Evolutionary conservation across 2,329 filamentous ascomycete genomes (phyloP).

Genomic region (Colletotrichum sp.): DNA sequence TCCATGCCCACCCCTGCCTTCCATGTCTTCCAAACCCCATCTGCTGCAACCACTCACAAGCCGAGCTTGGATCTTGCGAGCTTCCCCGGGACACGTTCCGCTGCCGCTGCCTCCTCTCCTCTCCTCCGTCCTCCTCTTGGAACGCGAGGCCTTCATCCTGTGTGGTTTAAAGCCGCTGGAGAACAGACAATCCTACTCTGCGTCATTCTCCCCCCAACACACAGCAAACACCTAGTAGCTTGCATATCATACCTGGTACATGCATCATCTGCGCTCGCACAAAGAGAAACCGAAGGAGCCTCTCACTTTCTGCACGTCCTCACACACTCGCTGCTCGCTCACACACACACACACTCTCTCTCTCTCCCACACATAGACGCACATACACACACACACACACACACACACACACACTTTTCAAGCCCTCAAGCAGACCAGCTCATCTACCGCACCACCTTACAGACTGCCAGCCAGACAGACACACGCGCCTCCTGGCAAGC

Average conservation of each 20-base stretch:
- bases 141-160: not conserved
- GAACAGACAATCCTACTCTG: not conserved
- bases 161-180: not conserved
- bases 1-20: not conserved
- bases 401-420: not conserved
- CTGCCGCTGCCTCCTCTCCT: not conserved
- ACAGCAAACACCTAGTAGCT: not conserved
- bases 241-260: not conserved
- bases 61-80: not conserved
- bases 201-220: not conserved
- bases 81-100: not conserved
- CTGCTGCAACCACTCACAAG: not conserved
- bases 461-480: not conserved
- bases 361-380: not conserved
- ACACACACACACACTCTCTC: not conserved
- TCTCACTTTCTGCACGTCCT: not conserved
- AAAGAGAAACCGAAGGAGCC: not conserved
- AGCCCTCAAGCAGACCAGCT: not conserved
- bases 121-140: not conserved
- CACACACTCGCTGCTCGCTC: not conserved
- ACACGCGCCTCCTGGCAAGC: slow-evolving; percentile 15
- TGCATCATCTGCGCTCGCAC: not conserved
- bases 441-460: not conserved
- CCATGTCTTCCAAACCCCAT: not conserved
- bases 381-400: not conserved